Conservation (phyloP, 179 eudicot genomes). For the Spinacia oleracea region DNA sequence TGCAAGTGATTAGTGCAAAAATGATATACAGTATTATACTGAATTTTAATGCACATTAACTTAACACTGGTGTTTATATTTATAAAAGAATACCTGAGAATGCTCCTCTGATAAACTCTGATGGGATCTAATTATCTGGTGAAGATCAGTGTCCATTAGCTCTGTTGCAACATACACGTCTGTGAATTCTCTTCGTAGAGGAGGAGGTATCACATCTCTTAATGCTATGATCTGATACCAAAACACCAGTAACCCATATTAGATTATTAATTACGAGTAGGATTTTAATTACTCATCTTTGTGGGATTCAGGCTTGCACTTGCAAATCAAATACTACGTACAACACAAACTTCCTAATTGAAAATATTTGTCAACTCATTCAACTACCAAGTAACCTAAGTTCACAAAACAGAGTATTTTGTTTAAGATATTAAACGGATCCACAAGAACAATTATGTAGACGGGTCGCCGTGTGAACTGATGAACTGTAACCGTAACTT, state of each 20-base stretch:
- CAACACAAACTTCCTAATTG: not conserved
- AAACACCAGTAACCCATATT: not conserved
- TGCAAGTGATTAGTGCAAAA: not conserved
- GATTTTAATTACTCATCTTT: no score
- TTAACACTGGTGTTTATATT: not conserved
- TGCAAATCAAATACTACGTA: not conserved
- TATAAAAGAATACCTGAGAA: slow-evolving; percentile 56
- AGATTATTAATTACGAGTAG: no score
- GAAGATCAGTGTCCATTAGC: slow-evolving; percentile 97
- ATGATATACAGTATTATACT: not conserved
- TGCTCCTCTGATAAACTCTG: slow-evolving; percentile 87
- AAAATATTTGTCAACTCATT: not conserved
- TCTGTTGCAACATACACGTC: slow-evolving; percentile 89
- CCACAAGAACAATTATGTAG: no score
- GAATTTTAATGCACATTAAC: no score
- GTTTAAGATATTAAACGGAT: no score
- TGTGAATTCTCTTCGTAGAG: slow-evolving; percentile 64
- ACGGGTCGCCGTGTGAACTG: no score
- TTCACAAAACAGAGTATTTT: not conserved
- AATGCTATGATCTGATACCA: slow-evolving; percentile 62
- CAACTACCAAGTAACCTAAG: not conserved
- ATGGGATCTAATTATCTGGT: slow-evolving; percentile 81
- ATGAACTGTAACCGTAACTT: no score
- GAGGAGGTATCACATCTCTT: slow-evolving; percentile 86
- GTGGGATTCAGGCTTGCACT: no score